Evolutionary conservation across 164 flowering plant genomes (phyloP).

Genomic region (Stephania cephalantha): DNA sequence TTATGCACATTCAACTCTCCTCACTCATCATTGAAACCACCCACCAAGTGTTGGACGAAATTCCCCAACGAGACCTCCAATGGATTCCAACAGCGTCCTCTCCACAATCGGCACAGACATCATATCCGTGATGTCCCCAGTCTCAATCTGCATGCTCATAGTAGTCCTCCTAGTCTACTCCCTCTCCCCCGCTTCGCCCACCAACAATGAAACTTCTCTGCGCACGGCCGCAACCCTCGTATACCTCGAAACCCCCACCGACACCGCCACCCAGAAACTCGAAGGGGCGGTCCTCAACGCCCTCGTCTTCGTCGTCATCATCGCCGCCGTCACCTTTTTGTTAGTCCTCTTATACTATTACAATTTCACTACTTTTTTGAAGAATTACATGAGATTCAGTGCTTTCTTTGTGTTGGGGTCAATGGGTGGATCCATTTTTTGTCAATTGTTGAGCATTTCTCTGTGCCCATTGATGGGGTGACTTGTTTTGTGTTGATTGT

Average conservation of each 20-base stretch:
- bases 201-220: constrained; percentile 21
- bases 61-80: constrained; percentile 1
- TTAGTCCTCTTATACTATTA: constrained; percentile 77
- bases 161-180: constrained; percentile 74
- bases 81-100: constrained; percentile 56
- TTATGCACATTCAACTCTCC: no score
- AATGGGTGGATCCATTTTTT: constrained; percentile 70
- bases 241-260: constrained; percentile 73
- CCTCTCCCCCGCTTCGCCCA: constrained; percentile 36
- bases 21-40: no score
- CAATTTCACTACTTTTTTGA: constrained; percentile 67
- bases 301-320: constrained; percentile 57
- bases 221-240: constrained; percentile 85
- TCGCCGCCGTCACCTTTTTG: constrained; percentile 66
- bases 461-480: constrained; percentile 55
- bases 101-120: constrained; percentile 62
- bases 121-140: constrained; percentile 76
- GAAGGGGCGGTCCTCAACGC: constrained; percentile 79
- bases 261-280: constrained; percentile 56
- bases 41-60: background rate
- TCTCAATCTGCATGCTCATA: constrained; percentile 80
- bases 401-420: constrained; percentile 56
- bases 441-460: constrained; percentile 54
- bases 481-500: constrained; percentile 50
- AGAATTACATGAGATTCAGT: constrained; percentile 80